Conservation (phyloP, 2,329 filamentous ascomycete genomes). For the Aureobasidium lini region DNA sequence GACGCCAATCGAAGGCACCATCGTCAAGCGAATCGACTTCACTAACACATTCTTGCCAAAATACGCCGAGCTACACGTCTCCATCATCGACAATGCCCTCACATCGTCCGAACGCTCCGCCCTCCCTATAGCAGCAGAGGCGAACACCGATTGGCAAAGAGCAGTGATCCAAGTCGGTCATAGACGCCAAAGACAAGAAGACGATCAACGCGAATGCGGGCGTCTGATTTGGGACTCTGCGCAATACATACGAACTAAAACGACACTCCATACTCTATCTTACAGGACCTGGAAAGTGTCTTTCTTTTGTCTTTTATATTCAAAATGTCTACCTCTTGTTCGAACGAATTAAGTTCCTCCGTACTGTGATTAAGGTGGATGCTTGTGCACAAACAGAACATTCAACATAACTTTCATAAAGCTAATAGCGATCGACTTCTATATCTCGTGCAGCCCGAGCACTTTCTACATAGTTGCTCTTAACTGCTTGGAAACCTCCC, state of each 20-base stretch:
- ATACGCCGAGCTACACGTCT: constrained; percentile 50
- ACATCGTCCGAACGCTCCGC: constrained; percentile 55
- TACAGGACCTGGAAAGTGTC: too few species aligned
- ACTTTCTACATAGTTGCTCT: too few species aligned
- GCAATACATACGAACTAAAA: constrained; percentile 23
- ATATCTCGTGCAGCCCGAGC: too few species aligned
- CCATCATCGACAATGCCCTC: constrained; percentile 57
- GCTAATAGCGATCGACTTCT: too few species aligned
- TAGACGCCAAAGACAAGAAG: constrained; percentile 51
- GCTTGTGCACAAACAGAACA: too few species aligned
- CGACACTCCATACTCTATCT: too few species aligned
- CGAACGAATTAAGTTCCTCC: too few species aligned
- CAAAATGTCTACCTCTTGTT: too few species aligned
- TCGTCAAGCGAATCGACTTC: constrained; percentile 48
- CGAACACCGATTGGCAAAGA: constrained; percentile 50
- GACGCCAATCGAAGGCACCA: constrained; percentile 26
- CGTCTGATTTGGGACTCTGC: constrained; percentile 67
- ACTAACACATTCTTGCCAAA: constrained; percentile 41
- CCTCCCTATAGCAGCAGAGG: constrained; percentile 47
- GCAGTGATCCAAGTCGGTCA: constrained; percentile 61
- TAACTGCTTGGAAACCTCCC: too few species aligned
- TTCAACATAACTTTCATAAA: too few species aligned
- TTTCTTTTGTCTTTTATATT: too few species aligned
- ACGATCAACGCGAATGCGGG: constrained; percentile 60
- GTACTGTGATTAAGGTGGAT: too few species aligned